A percentile compares a stretch with the other conserved stretches of the same genome.
These are phyloP conservation scores for Lagenidium giganteum DNA, from an alignment of 352 stramenopile species.

Conservation along the genomic window DNA sequence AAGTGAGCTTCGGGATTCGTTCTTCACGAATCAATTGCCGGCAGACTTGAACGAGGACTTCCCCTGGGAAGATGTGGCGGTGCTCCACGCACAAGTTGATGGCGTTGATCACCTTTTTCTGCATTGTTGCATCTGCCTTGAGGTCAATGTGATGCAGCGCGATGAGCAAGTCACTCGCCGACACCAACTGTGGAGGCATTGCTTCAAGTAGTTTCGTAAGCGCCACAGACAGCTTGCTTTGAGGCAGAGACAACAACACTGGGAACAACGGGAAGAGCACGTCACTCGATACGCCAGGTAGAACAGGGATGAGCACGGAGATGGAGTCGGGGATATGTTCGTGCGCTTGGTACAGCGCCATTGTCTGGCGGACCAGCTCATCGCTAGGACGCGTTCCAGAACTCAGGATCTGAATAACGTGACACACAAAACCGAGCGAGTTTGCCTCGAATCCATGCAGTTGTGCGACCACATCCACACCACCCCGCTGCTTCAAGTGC, in stretches of 20 bases:
- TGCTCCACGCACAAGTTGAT: conserved; percentile 68
- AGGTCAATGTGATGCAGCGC: conserved; percentile 61
- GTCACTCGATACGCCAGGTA: conserved; percentile 37
- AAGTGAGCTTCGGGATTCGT: conserved; percentile 45
- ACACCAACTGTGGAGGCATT: conserved; percentile 48
- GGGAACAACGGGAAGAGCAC: conserved; percentile 50
- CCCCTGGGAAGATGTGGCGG: conserved; percentile 51
- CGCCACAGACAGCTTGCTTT: conserved; percentile 38
- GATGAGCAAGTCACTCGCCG: conserved; percentile 52
- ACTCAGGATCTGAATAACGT: conserved; percentile 61
- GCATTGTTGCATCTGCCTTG: conserved; percentile 43
- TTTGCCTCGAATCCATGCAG: conserved; percentile 48
- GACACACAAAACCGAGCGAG: conserved; percentile 48
- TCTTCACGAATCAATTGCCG: conserved; percentile 41
- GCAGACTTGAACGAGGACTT: conserved; percentile 53
- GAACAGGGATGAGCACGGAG: conserved; percentile 50
- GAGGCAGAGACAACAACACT: conserved; percentile 36
- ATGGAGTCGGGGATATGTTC: conserved; percentile 45
- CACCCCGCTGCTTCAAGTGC: conserved; percentile 54
- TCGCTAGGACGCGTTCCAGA: conserved; percentile 30
- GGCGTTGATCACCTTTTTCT: conserved; percentile 60
- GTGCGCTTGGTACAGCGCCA: conserved; percentile 47
- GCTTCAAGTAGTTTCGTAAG: conserved; percentile 54
- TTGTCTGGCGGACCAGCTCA: conserved; percentile 45
- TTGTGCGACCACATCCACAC: conserved; percentile 44